Percentiles rank a stretch among this genome's conserved stretches.
Evolutionary conservation across 2,329 filamentous ascomycete genomes (phyloP).

Genomic region (Mycosphaerelloides madeirae): DNA sequence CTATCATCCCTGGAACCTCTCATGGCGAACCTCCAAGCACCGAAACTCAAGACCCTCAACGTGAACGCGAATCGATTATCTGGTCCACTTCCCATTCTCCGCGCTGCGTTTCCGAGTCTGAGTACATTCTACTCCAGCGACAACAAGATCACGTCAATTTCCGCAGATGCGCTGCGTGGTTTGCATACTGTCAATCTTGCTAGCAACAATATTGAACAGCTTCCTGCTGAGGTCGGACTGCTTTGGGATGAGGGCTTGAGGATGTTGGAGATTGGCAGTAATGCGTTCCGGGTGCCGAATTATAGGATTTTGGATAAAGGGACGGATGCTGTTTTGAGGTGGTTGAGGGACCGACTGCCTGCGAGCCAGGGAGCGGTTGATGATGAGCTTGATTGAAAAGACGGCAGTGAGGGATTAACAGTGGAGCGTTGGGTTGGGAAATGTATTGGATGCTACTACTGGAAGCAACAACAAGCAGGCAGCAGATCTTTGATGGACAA

Average conservation of each 20-base stretch:
- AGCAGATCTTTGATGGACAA: no score
- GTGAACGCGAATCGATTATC: conserved; percentile 77
- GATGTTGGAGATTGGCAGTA: conserved; percentile 73
- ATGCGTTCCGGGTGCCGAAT: conserved; percentile 80
- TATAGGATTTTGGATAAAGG: conserved; percentile 81
- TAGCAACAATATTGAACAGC: conserved; percentile 78
- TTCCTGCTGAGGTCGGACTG: conserved; percentile 77
- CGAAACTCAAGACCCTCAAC: conserved; percentile 70
- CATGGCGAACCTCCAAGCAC: conserved; percentile 63
- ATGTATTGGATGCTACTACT: no score
- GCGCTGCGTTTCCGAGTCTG: conserved; percentile 64
- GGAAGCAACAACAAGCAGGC: no score
- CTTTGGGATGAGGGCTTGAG: conserved; percentile 62
- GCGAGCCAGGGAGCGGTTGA: conserved; percentile 23
- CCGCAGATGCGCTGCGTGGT: conserved; percentile 68
- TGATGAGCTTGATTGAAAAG: background rate
- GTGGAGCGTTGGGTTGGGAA: no score
- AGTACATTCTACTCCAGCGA: conserved; percentile 68
- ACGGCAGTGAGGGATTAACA: background rate
- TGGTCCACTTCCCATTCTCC: conserved; percentile 60
- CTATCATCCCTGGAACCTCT: conserved; percentile 67
- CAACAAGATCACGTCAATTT: conserved; percentile 66
- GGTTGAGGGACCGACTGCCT: conserved; percentile 59
- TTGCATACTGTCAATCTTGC: conserved; percentile 71
- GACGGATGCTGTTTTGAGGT: conserved; percentile 76